phyloP scores from a whole-genome alignment of 805 yeast genomes.

The Saccharomycopsis sp. region DNA sequence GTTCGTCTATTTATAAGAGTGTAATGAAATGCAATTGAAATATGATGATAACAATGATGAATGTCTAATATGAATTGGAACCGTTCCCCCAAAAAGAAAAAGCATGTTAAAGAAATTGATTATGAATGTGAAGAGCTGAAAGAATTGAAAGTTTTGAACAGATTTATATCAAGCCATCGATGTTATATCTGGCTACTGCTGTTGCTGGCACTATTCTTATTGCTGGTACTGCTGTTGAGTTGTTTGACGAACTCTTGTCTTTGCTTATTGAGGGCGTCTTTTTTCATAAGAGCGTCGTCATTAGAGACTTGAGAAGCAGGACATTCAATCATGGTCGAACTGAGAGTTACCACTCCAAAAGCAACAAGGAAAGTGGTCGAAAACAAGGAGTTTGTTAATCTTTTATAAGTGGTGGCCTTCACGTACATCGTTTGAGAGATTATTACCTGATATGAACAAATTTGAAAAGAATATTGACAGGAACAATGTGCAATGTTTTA shows the following conservation, averaged over 20 bases:
- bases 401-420: conserved; percentile 50
- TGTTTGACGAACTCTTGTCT: conserved; percentile 1
- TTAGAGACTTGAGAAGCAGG: conserved; percentile 17
- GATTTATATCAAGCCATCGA: neutral
- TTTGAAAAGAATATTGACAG: neutral
- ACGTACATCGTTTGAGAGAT: conserved; percentile 37
- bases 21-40: neutral
- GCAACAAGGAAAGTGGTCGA: conserved; percentile 72
- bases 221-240: neutral
- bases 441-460: neutral
- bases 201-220: no score
- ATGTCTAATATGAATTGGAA: neutral
- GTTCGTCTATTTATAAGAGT: neutral
- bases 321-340: conserved; percentile 22
- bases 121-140: neutral
- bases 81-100: neutral
- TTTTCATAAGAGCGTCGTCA: neutral
- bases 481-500: neutral
- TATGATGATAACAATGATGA: neutral
- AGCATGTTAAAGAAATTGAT: neutral
- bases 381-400: conserved; percentile 58
- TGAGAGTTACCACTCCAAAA: conserved; percentile 49
- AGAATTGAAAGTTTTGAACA: neutral
- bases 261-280: neutral
- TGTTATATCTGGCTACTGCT: neutral